Conservation (phyloP, 805 yeast species). For the Wickerhamiella bombiphila region DNA sequence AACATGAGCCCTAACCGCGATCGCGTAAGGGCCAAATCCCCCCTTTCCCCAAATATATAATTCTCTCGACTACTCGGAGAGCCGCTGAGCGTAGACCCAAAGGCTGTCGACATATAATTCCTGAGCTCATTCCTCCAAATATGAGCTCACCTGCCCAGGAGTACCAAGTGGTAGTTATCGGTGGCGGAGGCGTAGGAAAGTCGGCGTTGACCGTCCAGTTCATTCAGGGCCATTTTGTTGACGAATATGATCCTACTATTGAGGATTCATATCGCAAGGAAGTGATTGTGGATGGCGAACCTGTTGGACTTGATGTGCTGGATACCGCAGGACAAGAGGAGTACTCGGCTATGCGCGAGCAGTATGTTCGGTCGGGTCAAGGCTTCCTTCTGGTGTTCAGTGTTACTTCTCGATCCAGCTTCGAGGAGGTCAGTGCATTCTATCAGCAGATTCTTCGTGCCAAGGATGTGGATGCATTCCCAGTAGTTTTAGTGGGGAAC, state of each 20-base stretch:
- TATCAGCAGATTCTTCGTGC: constrained; percentile 67
- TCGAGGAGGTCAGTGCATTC: constrained; percentile 71
- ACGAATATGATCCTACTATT: constrained; percentile 96
- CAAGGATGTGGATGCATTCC: constrained; percentile 33
- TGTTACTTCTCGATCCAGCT: constrained; percentile 65
- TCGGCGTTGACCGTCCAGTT: constrained; percentile 90
- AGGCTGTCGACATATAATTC: no score
- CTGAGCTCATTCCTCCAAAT: background rate
- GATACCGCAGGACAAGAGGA: constrained; percentile 99
- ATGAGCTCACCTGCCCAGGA: constrained; percentile 31
- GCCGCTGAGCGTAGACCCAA: no score
- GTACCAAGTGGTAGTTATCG: constrained; percentile 88
- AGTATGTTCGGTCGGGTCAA: constrained; percentile 92
- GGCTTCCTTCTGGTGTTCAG: constrained; percentile 82
- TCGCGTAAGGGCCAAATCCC: no score
- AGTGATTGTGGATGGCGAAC: constrained; percentile 68
- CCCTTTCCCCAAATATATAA: no score
- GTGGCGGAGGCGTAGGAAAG: constrained; percentile 98
- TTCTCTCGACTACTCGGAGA: no score
- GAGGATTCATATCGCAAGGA: constrained; percentile 66
- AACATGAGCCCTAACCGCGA: no score
- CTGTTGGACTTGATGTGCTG: constrained; percentile 68
- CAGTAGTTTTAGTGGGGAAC: constrained; percentile 86
- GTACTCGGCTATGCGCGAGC: constrained; percentile 81
- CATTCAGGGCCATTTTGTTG: constrained; percentile 88